Base-by-base conservation (phyloP, 1,284 basidiomycete species). In the Cryptococcus amylolentus region DNA sequence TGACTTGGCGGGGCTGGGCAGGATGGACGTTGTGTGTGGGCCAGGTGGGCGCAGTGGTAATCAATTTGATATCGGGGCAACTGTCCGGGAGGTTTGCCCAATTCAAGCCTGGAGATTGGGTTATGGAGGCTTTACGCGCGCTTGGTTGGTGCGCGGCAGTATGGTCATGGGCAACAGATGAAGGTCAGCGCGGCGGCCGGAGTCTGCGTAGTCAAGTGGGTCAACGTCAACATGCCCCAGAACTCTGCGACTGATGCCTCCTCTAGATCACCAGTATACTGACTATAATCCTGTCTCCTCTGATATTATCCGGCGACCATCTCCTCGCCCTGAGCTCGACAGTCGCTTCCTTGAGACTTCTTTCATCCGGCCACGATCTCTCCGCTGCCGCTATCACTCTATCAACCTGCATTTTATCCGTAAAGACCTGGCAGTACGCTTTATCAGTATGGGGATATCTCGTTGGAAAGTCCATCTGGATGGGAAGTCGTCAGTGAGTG, bases 21-120 rank as follows among this genome's bases (percentile, higher is more conserved):
- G 13, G 49, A n/a, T 57, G 54, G 58, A 55, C 31, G 14, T 20
- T 65, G 31, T 37, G 41, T 12, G 16, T 63, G 9, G 60, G 60
- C 26, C 41, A 65, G 37, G 40, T 53, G 2, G 56, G 23, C 31
- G 54, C 58, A 9, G 51, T 35, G n/a, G 7, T 65, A 20, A 39
- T 63, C 10, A 63, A 57, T 49, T 5, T 35, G 31, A 35, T 35
- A 35, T 6, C 31, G 7, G 31, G 31, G 6, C 31, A 35, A 8
- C 5, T 35, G 6, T 35, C 3, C 10, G 31, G 31, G 31, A 35
- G 31, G 40, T 23, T 13, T 40, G 31, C 38, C 8, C 31, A n/a
- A 38, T 28, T 28, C 23, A 39, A 23, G 26, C 39, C 18, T 5
- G 41, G n/a, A 10, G 31, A 35, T 35, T 31, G 41, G 42, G 2